Conservation (phyloP, 2,329 filamentous ascomycete genomes). For the Basipetospora chlamydospora region DNA sequence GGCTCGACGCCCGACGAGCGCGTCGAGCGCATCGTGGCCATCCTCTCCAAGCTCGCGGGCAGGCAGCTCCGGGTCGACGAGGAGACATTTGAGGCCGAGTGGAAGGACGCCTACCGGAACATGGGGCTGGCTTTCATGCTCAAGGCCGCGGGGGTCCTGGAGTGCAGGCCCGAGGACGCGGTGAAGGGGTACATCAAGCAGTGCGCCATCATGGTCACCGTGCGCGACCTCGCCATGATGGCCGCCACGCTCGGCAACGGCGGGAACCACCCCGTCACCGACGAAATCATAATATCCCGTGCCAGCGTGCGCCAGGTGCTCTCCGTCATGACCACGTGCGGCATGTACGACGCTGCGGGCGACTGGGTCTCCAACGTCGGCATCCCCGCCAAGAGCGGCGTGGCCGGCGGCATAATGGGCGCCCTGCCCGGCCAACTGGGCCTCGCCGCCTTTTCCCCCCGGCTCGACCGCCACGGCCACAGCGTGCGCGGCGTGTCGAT, state of each 20-base stretch:
- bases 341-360: constrained; percentile 25
- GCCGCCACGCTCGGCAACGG: constrained; percentile 22
- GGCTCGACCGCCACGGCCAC: constrained; percentile 18
- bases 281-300: constrained; percentile 19
- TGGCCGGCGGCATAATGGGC: constrained; percentile 18
- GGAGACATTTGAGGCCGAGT: constrained; percentile 22
- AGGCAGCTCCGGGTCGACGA: constrained; percentile 21
- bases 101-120: constrained; percentile 19
- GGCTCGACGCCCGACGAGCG: constrained; percentile 18
- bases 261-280: constrained; percentile 19
- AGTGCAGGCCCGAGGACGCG: constrained; percentile 18
- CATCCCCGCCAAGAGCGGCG: constrained; percentile 23
- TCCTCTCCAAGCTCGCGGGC: constrained; percentile 20
- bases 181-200: constrained; percentile 24
- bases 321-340: constrained; percentile 26
- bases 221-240: constrained; percentile 24
- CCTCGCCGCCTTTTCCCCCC: constrained; percentile 17
- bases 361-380: constrained; percentile 23
- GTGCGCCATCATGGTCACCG: constrained; percentile 25
- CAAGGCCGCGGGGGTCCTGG: constrained; percentile 23
- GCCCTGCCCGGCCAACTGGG: constrained; percentile 18
- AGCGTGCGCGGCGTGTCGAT: constrained; percentile 18
- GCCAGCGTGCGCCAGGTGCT: constrained; percentile 22
- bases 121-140: constrained; percentile 25
- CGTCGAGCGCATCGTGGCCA: constrained; percentile 19